Base-by-base conservation (phyloP, 306 rosid genomes). In the Medicago lupulina region DNA sequence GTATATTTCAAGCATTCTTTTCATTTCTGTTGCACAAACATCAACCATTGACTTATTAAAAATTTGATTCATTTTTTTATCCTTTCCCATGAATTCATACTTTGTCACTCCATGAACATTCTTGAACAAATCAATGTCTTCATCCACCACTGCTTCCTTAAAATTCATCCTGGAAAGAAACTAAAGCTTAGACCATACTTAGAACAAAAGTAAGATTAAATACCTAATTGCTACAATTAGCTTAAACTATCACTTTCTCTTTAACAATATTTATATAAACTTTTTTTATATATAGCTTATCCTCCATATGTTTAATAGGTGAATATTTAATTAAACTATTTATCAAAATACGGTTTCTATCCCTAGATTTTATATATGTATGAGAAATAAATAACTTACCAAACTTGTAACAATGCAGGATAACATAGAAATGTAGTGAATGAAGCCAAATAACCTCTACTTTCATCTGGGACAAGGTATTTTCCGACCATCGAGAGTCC, bases 111-210 rank as follows among this genome's bases (percentile, higher is more conserved):
- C 84, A 51, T 80, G 79, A 8, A 60, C 0, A 5, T 71, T 84
- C 68, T 67, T 77, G 21, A 80, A 80, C 19, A 84, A 43, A 49
- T 80, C 82, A 17, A 49, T 16, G 13, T 77, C 77, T 28, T 28
- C 57, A n/a, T 67, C 79, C 31, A 79, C 53, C 49, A 76, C 58
- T 15, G 66, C 84, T 25, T 80, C 84, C 67, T 84, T 84, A 40
- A 84, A 72, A 15, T 76, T 73, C 67, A 59, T 0, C 84, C 86
- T 83, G 14, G 1, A 55, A 18, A 15, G 18, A 50, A 10, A 46
- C 4, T 46, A 12, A 46, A 46, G 12, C 6, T 46, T 46, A 13
- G 16, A 13, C 5, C n/a, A 46, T 28, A 28, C 0, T 5, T 12
- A 1, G n/a, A 46, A 46, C 51, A 12, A 46, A 46, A 46, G 5